These are phyloP conservation scores for Galerina sulciceps DNA, from an alignment of 768 basidiomycete species.

Conservation along the genomic window DNA sequence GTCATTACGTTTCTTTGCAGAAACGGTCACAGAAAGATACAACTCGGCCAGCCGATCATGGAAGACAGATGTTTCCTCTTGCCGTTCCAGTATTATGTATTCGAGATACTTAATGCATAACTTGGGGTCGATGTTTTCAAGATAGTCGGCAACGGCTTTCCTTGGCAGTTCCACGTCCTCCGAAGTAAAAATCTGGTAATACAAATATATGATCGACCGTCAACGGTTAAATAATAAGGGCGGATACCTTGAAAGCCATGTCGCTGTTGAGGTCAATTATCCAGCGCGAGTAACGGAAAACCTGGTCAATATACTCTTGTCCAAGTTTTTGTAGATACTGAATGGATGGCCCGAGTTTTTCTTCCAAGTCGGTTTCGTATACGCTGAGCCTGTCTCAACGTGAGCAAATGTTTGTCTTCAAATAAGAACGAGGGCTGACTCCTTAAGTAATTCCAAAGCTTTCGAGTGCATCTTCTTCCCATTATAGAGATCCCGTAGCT, in stretches of 20 bases:
- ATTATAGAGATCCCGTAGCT: conserved; percentile 89
- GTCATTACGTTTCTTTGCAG: conserved; percentile 61
- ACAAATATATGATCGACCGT: neutral
- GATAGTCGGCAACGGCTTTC: conserved; percentile 72
- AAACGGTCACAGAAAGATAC: conserved; percentile 73
- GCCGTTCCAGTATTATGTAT: conserved; percentile 76
- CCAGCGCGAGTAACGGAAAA: conserved; percentile 86
- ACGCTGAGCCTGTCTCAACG: conserved; percentile 65
- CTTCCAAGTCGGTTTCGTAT: conserved; percentile 74
- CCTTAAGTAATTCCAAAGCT: conserved; percentile 80
- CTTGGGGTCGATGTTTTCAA: conserved; percentile 72
- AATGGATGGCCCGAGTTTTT: conserved; percentile 84
- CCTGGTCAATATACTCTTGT: conserved; percentile 76
- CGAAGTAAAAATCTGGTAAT: conserved; percentile 85
- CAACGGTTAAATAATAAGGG: neutral
- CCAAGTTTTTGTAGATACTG: conserved; percentile 91
- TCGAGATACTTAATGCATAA: conserved; percentile 84
- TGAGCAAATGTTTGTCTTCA: neutral
- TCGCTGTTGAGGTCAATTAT: conserved; percentile 74
- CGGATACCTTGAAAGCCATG: conserved; percentile 74
- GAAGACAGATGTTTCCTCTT: conserved; percentile 68
- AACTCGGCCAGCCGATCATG: conserved; percentile 91
- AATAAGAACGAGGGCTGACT: conserved; percentile 54
- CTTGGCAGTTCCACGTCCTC: conserved; percentile 93
- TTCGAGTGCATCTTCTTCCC: conserved; percentile 96